phyloP scores from a whole-genome alignment of 2,329 filamentous ascomycete genomes.

The Hymenoscyphus fraxineus region DNA sequence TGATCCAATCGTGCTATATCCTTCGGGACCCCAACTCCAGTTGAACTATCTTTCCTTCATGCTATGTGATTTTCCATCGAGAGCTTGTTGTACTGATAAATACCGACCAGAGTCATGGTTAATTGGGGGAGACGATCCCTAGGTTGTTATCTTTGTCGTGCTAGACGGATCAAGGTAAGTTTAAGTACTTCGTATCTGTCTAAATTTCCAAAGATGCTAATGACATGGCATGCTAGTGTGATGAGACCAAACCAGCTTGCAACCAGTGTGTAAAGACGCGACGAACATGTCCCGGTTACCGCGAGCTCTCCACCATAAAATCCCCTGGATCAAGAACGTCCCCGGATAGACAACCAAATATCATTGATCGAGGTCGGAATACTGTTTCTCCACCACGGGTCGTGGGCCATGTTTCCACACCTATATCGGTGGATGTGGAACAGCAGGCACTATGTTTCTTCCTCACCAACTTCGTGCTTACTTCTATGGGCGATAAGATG shows the following conservation, averaged over 20 bases:
- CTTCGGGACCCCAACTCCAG: too few species aligned
- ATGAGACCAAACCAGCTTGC: neutral
- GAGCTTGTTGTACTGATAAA: neutral
- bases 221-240: neutral
- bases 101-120: neutral
- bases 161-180: neutral
- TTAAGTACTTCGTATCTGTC: neutral
- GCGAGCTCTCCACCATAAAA: neutral
- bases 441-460: constrained; percentile 55
- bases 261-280: constrained; percentile 1
- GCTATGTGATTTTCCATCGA: too few species aligned
- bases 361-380: neutral
- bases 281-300: neutral
- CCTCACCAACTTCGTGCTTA: constrained; percentile 54
- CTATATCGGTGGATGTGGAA: constrained; percentile 35
- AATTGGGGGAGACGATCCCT: constrained; percentile 1
- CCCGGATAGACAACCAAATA: neutral
- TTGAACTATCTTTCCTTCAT: too few species aligned
- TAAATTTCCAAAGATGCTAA: neutral
- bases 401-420: neutral
- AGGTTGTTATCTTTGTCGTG: constrained; percentile 1
- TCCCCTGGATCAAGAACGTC: neutral
- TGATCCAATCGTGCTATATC: too few species aligned
- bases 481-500: constrained; percentile 44
- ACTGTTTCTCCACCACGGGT: neutral